Evolutionary conservation across 768 basidiomycete species (phyloP), one percentile per base, ranked within the genome.

Genomic region (Xerocomellus intermedius): DNA sequence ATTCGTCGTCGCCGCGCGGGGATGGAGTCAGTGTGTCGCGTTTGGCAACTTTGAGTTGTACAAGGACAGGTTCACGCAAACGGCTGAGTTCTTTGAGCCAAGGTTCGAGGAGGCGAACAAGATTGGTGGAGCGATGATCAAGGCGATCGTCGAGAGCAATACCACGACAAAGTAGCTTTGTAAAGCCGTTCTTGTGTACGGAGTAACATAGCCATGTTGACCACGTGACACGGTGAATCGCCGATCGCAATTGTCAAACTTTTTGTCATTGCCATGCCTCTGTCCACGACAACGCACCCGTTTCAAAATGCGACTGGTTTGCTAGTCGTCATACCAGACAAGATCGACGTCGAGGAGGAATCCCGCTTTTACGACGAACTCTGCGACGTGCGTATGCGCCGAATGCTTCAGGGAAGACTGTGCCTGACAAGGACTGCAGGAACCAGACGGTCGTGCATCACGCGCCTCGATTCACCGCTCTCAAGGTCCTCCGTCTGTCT

Each of bases 1-100:
- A 72, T 99, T 98, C 64, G 87, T 94, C 21, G 76, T 98, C 22
- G 95, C 94, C 0, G 93, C 94, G 0, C 77, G 94, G 30, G 94
- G 94, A 4, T 99, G 96, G 96, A 94, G 91, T 63, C 92, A 98
- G 73, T 94, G 92, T 68, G 91, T 98, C 41, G 85, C 82, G 37
- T 96, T 96, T 73, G 93, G 93, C 13, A 86, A 80, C 72, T 97
- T 98, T 71, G 91, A 96, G 59, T 74, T 93, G 50, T 99, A 98
- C 76, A 76, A 80, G 64, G 71, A 79, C 64, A 73, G 95, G 56
- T 98, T 98, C 68, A 79, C 82, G 65, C 80, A 85, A 70, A 95
- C 94, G 5, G 79, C 86, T 49, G 64, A 59, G 32, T 97, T 97
- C 72, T 98, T 98, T 68, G 82, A 92, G 68, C 81, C 84, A 0